These are phyloP conservation scores for Penicillium sp. DNA, from an alignment of 2,329 filamentous ascomycete species.

Conservation along the genomic window DNA sequence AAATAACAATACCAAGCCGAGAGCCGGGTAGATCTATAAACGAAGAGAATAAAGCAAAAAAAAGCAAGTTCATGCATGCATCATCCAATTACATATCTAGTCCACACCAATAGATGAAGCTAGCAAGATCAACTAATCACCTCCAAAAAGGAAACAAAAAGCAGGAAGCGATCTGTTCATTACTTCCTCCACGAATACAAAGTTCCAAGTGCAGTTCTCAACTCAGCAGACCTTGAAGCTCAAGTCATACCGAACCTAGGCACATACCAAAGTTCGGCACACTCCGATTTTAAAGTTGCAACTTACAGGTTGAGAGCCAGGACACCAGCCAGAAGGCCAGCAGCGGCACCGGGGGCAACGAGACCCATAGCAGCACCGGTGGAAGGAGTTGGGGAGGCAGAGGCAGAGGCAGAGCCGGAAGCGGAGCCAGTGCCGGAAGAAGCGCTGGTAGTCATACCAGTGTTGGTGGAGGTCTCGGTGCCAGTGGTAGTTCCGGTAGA, in stretches of 20 bases:
- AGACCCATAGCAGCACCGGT: conserved; percentile 13
- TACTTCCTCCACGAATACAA: background rate
- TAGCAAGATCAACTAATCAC: background rate
- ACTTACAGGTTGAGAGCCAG: conserved; percentile 16
- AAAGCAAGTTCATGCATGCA: conserved; percentile 2
- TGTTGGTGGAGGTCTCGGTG: conserved; percentile 5
- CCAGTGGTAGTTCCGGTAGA: conserved; percentile 7
- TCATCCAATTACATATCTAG: background rate
- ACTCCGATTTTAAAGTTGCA: background rate
- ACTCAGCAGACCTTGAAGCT: background rate
- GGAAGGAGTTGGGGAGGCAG: conserved; percentile 5
- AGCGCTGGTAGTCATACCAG: conserved; percentile 9
- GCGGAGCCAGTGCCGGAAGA: conserved; percentile 2
- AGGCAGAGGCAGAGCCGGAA: conserved; percentile 2
- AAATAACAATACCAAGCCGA: background rate
- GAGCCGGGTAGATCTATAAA: background rate
- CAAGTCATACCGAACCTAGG: background rate
- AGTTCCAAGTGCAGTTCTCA: background rate
- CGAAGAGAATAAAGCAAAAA: background rate
- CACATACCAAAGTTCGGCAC: background rate
- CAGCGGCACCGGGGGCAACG: conserved; percentile 10
- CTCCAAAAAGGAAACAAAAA: background rate
- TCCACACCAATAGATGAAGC: conserved; percentile 3
- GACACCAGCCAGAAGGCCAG: conserved; percentile 19
- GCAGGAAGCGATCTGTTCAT: conserved; percentile 1